Evolutionary conservation across 2,329 filamentous ascomycete genomes (phyloP), one percentile per base, ranked within the genome.

Genomic region (Allantophomopsis cytisporea): DNA sequence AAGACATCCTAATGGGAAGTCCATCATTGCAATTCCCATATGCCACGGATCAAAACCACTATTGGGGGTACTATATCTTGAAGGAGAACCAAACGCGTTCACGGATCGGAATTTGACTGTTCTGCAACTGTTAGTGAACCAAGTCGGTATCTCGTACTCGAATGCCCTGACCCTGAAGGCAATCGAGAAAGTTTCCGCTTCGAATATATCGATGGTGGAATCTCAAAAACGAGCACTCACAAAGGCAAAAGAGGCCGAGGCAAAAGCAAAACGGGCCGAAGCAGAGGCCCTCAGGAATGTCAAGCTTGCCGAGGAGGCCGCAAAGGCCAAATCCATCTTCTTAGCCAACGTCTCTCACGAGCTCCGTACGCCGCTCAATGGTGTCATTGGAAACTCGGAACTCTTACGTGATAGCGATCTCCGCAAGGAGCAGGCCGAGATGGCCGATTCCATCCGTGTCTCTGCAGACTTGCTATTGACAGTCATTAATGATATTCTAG

Each of bases 401-500:
- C 71, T 94, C 13, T 61, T 93, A 7, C 69, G 83, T 36, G 85
- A 91, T 52, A 88, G 82, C 50, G 64, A 72, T 16, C 64, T 93
- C 39, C 77, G 82, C 47, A 71, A 68, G 42, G 84, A 93, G 45
- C 84, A 93, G 57, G 69, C 78, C 23, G 85, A 93, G 48, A 91
- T 87, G 67, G 83, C 84, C 4, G 85, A 93, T 53, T 89, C 85
- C 13, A 91, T 93, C 40, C 76, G 85, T 37, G 72, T 88, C 23
- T 93, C 84, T 37, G 86, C 85, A 0, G 87, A 95, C 54, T 76
- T 91, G 13, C 63, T 95, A 12, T 66, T 95, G 18, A 91, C 87
- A 0, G 85, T 95, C 36, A 95, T 95, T 62, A 95, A 95, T 54
- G 89, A 96, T 54, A 94, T 95, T 39, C 67, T 95, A 4, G 89